Percentiles rank a stretch among this genome's conserved stretches.
These are phyloP conservation scores for Mortierella sp. DNA, from an alignment of 371 early-diverging fungal species.

Conservation along the genomic window DNA sequence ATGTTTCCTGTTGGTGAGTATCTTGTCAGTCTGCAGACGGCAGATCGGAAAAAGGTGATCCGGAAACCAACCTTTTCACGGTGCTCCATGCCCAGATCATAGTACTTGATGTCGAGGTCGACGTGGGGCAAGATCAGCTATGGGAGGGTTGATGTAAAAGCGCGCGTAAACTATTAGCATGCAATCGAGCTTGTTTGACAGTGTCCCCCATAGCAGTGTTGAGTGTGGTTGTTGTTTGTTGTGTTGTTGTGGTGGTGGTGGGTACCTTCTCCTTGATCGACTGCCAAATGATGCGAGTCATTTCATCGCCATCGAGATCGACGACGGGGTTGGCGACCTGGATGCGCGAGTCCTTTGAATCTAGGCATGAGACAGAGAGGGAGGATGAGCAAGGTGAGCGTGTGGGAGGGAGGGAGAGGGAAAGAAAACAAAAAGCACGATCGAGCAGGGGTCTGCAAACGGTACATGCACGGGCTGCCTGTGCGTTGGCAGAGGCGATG, in stretches of 20 bases:
- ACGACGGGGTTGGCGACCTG: constrained; percentile 84
- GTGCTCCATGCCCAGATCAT: constrained; percentile 90
- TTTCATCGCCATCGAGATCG: constrained; percentile 96
- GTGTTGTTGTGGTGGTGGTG: no score
- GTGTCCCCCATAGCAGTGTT: no score
- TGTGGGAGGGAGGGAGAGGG: no score
- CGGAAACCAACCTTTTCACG: constrained; percentile 81
- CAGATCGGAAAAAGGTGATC: no score
- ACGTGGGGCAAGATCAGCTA: constrained; percentile 87
- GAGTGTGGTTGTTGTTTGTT: no score
- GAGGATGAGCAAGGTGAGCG: neutral
- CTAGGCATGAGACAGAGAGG: constrained; percentile 5
- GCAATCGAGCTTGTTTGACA: no score
- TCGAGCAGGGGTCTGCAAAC: constrained; percentile 14
- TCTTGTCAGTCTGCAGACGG: no score
- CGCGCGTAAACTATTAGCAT: no score
- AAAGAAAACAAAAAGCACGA: no score
- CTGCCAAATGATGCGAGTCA: constrained; percentile 96
- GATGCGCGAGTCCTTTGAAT: constrained; percentile 67
- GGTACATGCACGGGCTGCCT: constrained; percentile 38
- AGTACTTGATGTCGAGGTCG: constrained; percentile 91
- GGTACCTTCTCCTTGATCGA: constrained; percentile 70
- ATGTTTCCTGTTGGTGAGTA: no score
- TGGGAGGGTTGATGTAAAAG: neutral
- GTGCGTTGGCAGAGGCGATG: constrained; percentile 42